phyloP scores from a whole-genome alignment of 805 yeast genomes.

The Maudiozyma bulderi region DNA sequence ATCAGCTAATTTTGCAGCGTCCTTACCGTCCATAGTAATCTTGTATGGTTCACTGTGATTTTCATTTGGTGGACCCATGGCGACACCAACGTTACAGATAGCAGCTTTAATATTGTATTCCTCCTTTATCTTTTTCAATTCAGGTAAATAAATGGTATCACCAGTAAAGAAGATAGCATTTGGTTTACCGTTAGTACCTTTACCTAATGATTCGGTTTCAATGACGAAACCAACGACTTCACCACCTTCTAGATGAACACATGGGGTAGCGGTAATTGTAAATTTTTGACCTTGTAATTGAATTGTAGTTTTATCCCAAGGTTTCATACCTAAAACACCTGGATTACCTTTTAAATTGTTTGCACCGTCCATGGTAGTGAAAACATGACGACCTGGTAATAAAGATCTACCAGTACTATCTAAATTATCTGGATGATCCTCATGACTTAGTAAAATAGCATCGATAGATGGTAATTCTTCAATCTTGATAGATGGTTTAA shows the following conservation, averaged over 20 bases:
- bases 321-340: neutral
- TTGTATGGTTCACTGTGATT: neutral
- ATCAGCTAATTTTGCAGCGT: neutral
- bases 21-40: conserved; percentile 2
- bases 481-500: neutral
- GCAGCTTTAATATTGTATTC: neutral
- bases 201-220: neutral
- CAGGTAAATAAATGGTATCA: neutral
- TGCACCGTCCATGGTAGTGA: conserved; percentile 1
- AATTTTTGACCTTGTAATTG: neutral
- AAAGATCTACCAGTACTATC: neutral
- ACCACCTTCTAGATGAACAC: neutral
- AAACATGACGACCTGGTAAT: conserved; percentile 1
- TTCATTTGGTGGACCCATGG: neutral
- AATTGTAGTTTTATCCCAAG: neutral
- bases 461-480: neutral
- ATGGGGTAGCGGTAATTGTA: conserved; percentile 1
- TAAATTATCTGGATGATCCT: conserved; percentile 1
- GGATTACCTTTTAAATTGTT: neutral
- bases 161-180: neutral
- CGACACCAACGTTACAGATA: neutral
- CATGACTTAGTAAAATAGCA: conserved; percentile 2
- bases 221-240: neutral
- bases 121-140: neutral
- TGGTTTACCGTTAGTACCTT: neutral